Evolutionary conservation across 306 rosid species (phyloP), one percentile per base, ranked within the genome.

Genomic region (Fragaria ananassa): DNA sequence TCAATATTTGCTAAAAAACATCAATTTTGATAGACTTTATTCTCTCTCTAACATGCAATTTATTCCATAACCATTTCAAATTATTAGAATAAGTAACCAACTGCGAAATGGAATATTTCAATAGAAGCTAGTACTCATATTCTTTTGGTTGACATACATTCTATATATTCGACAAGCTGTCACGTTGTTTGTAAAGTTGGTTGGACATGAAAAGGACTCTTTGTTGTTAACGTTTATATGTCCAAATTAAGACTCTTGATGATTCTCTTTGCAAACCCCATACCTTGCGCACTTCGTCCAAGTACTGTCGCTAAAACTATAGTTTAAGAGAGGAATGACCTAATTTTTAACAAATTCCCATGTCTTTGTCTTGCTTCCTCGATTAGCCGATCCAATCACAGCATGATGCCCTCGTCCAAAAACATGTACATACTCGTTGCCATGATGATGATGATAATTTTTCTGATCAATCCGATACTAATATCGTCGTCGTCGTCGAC

Each of bases 341-440:
- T 17, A 68, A 42, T 45, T 18, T 18, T 42, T 42, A 8, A 8
- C n/a, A 17, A 78, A 25, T 60, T 18, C 61, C 71, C 51, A 78
- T 78, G 82, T 80, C 81, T 67, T 62, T 76, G 83, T 80, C 79
- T 60, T 67, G 1, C 42, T 63, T 35, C 25, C 58, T 46, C 19
- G 1, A 2, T 74, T 7, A 49, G 15, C 3, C 4, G 47, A 49
- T 64, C 60, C 10, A 7, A 71, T 50, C 78, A 47, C 21, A 50
- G 80, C 77, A 87, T 88, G 90, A 73, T 15, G 90, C 62, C 25
- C 64, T 72, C 80, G 56, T 10, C 18, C 45, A 39, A 70, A 64
- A 69, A 69, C 11, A n/a, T n/a, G 25, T 42, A 69, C 46, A 18
- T 12, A 13, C 49, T 69, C 13, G 56, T 77, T 45, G 6, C 45